phyloP scores from a whole-genome alignment of 2,329 filamentous ascomycete genomes.

The Alternaria panax region DNA sequence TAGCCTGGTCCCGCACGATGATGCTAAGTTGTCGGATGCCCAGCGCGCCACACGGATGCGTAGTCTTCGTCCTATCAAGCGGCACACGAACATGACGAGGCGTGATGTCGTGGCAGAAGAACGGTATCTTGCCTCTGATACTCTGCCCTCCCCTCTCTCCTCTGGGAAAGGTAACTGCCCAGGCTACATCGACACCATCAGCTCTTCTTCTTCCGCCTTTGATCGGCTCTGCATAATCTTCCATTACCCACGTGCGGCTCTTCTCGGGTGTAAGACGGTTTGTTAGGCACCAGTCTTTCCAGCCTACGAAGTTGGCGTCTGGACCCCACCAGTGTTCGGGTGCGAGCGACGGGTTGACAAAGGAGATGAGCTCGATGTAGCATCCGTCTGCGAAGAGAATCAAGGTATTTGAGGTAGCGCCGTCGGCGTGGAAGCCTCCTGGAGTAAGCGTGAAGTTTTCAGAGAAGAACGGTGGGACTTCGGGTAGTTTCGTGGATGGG shows the following conservation, averaged over 20 bases:
- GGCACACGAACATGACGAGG: constrained; percentile 64
- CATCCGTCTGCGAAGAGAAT: constrained; percentile 69
- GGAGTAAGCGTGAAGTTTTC: constrained; percentile 65
- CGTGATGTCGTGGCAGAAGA: constrained; percentile 68
- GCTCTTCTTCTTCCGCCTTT: constrained; percentile 62
- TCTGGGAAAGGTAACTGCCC: constrained; percentile 64
- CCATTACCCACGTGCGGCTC: constrained; percentile 25
- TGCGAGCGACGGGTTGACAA: constrained; percentile 58
- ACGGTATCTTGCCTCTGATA: constrained; percentile 63
- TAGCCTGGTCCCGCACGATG: constrained; percentile 26
- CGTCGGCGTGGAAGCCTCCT: constrained; percentile 69
- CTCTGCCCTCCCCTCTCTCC: constrained; percentile 45
- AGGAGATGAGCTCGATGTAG: constrained; percentile 73
- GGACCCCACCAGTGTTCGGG: constrained; percentile 67
- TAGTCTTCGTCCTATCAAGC: constrained; percentile 45
- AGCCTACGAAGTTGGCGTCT: constrained; percentile 60
- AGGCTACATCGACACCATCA: constrained; percentile 65
- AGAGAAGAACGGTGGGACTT: constrained; percentile 57
- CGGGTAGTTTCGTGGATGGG: constrained; percentile 54
- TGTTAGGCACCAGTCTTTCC: constrained; percentile 65
- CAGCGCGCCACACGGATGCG: constrained; percentile 61
- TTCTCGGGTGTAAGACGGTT: constrained; percentile 15
- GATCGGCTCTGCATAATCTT: constrained; percentile 59
- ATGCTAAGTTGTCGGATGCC: constrained; percentile 52
- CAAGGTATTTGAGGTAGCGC: constrained; percentile 67